These are phyloP conservation scores for Pythium apleroticum DNA, from an alignment of 352 stramenopile genomes.

Conservation along the genomic window DNA sequence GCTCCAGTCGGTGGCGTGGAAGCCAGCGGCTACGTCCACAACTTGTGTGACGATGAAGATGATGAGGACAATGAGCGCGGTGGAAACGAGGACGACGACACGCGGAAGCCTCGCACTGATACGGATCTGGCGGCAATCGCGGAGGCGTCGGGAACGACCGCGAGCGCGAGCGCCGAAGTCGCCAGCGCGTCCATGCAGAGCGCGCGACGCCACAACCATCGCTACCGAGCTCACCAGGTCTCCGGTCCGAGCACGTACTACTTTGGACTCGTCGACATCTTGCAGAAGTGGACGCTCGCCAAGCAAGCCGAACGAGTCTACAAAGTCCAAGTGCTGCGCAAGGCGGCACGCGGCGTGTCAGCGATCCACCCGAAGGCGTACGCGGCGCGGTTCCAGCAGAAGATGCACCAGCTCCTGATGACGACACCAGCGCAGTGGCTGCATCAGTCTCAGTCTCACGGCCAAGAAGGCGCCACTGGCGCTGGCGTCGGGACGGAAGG, in stretches of 20 bases:
- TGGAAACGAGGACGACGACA: conserved; percentile 20
- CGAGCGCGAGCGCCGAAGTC: conserved; percentile 8
- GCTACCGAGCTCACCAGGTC: conserved; percentile 74
- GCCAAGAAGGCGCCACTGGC: conserved; percentile 18
- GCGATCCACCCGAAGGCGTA: conserved; percentile 73
- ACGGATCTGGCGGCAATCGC: background rate
- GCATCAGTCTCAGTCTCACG: conserved; percentile 24
- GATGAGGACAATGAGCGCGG: conserved; percentile 28
- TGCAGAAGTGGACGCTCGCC: conserved; percentile 83
- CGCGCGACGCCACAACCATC: conserved; percentile 27
- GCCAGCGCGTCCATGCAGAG: background rate
- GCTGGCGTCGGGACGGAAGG: background rate
- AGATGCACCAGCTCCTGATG: conserved; percentile 84
- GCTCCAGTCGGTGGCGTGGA: conserved; percentile 15
- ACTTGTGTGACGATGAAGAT: conserved; percentile 28
- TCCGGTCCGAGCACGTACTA: conserved; percentile 88
- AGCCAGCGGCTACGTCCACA: conserved; percentile 35
- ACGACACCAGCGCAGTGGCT: conserved; percentile 34
- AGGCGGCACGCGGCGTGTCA: conserved; percentile 68
- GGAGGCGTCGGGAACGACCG: conserved; percentile 12
- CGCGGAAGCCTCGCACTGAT: background rate
- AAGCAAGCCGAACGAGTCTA: conserved; percentile 83
- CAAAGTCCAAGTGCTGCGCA: conserved; percentile 81
- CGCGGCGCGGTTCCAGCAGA: conserved; percentile 76
- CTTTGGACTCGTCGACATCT: conserved; percentile 88